phyloP scores from a whole-genome alignment of 164 flowering plant species.

The Piper longum region DNA sequence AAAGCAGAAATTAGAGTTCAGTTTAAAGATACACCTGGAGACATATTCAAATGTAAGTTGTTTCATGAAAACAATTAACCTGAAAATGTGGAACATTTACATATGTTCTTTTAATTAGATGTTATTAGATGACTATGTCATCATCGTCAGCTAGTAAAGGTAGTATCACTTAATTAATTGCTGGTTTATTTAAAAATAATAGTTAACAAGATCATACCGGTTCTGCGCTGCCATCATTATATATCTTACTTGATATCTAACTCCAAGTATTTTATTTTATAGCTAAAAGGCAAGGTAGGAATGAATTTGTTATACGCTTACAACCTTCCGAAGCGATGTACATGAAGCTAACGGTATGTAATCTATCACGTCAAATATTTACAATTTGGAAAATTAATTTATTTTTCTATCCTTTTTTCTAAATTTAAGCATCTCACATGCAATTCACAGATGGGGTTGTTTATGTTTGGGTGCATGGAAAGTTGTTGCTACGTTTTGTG shows the following conservation, averaged over 20 bases:
- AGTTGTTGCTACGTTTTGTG: too few relatives aligned
- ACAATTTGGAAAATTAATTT: background rate
- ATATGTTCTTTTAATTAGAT: too few relatives aligned
- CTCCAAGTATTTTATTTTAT: background rate
- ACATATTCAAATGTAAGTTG: slow-evolving; percentile 73
- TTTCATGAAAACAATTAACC: background rate
- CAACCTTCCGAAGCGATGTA: slow-evolving; percentile 95
- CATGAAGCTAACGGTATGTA: slow-evolving; percentile 84
- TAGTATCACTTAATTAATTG: background rate
- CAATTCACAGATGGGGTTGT: too few relatives aligned
- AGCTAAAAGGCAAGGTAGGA: slow-evolving; percentile 91
- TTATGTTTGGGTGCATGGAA: too few relatives aligned
- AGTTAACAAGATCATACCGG: background rate
- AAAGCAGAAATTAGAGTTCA: slow-evolving; percentile 96
- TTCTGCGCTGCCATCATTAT: too few relatives aligned
- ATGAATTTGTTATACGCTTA: slow-evolving; percentile 87
- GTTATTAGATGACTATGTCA: too few relatives aligned
- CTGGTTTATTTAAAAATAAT: too few relatives aligned
- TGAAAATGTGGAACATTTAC: background rate
- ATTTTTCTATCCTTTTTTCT: background rate
- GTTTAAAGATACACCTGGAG: slow-evolving; percentile 97
- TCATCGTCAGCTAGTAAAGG: background rate
- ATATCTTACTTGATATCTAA: too few relatives aligned
- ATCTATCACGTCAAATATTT: background rate
- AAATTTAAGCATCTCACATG: background rate